Evolutionary conservation across 306 rosid genomes (phyloP).

Genomic region (Cucumis melo): DNA sequence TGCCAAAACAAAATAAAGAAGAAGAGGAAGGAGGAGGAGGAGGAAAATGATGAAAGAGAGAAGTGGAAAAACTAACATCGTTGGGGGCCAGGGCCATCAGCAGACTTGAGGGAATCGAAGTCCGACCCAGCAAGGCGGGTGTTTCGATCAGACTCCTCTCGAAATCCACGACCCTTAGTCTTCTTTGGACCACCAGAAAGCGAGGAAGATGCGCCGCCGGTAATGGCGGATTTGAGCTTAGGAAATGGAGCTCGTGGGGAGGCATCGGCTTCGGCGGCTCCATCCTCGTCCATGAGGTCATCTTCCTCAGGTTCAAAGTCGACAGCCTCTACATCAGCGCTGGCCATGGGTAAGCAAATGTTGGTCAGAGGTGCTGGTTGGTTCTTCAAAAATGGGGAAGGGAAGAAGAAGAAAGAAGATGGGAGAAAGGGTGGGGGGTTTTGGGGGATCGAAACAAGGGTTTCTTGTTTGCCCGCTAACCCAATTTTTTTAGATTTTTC

Average conservation of each 20-base stretch:
- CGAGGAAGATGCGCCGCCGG: constrained; percentile 44
- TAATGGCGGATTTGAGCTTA: constrained; percentile 90
- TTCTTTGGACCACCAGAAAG: constrained; percentile 43
- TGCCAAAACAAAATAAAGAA: not conserved
- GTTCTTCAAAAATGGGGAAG: not conserved
- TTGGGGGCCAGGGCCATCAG: constrained; percentile 82
- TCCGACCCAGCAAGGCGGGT: constrained; percentile 57
- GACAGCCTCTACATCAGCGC: constrained; percentile 81
- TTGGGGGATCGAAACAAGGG: constrained; percentile 6
- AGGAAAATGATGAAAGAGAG: not conserved
- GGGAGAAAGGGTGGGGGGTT: not conserved
- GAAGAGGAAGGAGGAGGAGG: not conserved
- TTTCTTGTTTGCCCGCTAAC: constrained; percentile 2
- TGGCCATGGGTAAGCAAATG: constrained; percentile 35
- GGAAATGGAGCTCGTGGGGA: constrained; percentile 77
- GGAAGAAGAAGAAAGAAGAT: not conserved
- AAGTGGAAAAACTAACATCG: constrained; percentile 40
- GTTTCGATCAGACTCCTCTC: constrained; percentile 70
- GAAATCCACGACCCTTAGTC: constrained; percentile 95
- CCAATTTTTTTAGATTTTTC: not conserved
- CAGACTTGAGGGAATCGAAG: constrained; percentile 66
- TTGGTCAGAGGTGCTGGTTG: not conserved
- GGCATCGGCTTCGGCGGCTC: constrained; percentile 55
- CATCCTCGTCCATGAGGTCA: constrained; percentile 99
- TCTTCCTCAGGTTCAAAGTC: constrained; percentile 98